Evolutionary conservation across 2,329 filamentous ascomycete genomes (phyloP).

Genomic region (Sclerotinia nivalis): DNA sequence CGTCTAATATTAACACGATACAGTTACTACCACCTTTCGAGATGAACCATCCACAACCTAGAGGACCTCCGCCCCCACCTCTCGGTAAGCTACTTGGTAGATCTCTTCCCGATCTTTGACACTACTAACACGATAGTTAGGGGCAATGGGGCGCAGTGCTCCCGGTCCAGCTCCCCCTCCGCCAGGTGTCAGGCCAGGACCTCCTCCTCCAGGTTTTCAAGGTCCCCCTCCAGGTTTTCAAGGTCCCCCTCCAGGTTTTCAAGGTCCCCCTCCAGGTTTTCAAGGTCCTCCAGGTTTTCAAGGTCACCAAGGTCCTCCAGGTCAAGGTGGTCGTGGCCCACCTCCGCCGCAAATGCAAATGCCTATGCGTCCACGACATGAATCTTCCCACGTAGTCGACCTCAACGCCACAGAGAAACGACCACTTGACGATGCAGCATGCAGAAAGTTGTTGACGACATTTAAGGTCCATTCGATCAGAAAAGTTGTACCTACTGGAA

Average conservation of each 20-base stretch:
- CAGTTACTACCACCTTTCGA: background rate
- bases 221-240: background rate
- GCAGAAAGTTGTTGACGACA: constrained; percentile 20
- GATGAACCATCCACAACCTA: constrained; percentile 2
- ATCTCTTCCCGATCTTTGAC: background rate
- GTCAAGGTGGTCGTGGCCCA: background rate
- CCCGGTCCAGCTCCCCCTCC: background rate
- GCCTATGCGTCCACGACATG: constrained; percentile 15
- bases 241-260: background rate
- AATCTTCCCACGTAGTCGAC: constrained; percentile 16
- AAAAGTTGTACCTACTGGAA: constrained; percentile 31
- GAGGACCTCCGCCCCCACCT: constrained; percentile 1
- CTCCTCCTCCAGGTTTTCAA: background rate
- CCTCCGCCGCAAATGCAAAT: constrained; percentile 20
- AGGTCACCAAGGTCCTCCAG: background rate
- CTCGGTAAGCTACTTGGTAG: background rate
- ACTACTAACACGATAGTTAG: background rate
- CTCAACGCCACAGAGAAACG: background rate
- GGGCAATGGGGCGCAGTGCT: background rate
- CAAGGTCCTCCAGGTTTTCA: background rate
- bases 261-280: background rate
- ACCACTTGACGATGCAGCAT: constrained; percentile 18
- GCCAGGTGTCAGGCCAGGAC: background rate
- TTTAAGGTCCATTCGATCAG: constrained; percentile 35
- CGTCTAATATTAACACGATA: background rate